Conservation (phyloP, 1,284 basidiomycete species). For the Mycena citricolor region DNA sequence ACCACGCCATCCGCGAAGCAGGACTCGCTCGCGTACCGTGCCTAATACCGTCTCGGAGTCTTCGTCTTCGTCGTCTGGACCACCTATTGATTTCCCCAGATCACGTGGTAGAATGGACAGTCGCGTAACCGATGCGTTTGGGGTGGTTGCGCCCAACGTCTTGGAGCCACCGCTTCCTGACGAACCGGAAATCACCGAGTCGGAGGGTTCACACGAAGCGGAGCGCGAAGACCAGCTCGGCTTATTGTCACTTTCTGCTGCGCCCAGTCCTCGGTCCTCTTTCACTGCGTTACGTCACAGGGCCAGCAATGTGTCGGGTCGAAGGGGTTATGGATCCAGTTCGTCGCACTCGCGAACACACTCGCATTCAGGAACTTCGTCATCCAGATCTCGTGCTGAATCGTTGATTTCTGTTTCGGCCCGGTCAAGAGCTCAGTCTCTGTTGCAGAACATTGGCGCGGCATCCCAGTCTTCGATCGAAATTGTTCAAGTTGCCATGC, state of each 20-base stretch:
- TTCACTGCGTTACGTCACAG: slow-evolving; percentile 47
- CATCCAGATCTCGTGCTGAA: slow-evolving; percentile 43
- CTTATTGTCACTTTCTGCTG: slow-evolving; percentile 44
- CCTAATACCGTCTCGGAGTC: slow-evolving; percentile 33
- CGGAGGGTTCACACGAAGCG: slow-evolving; percentile 54
- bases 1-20: slow-evolving; percentile 56
- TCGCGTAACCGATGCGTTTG: slow-evolving; percentile 32
- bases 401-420: slow-evolving; percentile 37
- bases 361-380: slow-evolving; percentile 37
- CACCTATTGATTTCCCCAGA: slow-evolving; percentile 44
- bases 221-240: slow-evolving; percentile 74
- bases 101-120: slow-evolving; percentile 43
- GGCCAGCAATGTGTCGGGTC: slow-evolving; percentile 36
- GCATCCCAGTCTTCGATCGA: slow-evolving; percentile 64
- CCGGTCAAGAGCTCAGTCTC: slow-evolving; percentile 57
- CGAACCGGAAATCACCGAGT: slow-evolving; percentile 43
- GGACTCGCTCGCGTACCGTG: slow-evolving; percentile 50
- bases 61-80: slow-evolving; percentile 29
- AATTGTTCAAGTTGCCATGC: slow-evolving; percentile 46
- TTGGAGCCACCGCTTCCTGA: slow-evolving; percentile 35
- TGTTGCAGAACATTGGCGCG: slow-evolving; percentile 64
- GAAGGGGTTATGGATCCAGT: slow-evolving; percentile 29
- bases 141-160: slow-evolving; percentile 30
- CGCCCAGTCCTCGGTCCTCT: slow-evolving; percentile 57
- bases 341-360: slow-evolving; percentile 35